Conservation (phyloP, 352 stramenopile species). For the Phytophthora macrochlamydospora region DNA sequence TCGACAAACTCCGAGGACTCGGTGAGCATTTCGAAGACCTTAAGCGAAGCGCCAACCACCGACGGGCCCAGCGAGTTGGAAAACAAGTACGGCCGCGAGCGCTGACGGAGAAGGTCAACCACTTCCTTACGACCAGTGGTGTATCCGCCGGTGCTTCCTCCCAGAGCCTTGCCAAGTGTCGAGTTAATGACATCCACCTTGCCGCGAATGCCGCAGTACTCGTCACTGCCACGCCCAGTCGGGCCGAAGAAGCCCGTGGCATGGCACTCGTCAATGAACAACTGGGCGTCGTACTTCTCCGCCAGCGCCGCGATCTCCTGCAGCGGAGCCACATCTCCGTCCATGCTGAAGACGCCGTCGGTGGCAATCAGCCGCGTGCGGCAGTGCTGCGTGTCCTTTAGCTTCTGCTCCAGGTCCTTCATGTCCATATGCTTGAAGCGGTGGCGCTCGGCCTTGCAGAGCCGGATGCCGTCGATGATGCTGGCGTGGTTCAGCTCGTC, state of each 20-base stretch:
- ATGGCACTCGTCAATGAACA: slow-evolving; percentile 96
- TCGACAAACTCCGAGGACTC: slow-evolving; percentile 86
- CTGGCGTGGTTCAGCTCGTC: slow-evolving; percentile 94
- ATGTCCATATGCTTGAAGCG: slow-evolving; percentile 96
- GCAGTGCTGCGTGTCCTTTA: slow-evolving; percentile 90
- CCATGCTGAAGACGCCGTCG: slow-evolving; percentile 96
- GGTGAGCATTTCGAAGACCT: slow-evolving; percentile 94
- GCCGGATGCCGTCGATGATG: slow-evolving; percentile 95
- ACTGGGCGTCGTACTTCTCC: slow-evolving; percentile 92
- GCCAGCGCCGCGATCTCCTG: slow-evolving; percentile 90
- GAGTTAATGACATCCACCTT: slow-evolving; percentile 95
- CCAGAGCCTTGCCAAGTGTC: slow-evolving; percentile 94
- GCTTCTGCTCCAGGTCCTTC: slow-evolving; percentile 88
- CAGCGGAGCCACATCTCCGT: slow-evolving; percentile 93
- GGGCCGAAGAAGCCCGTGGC: slow-evolving; percentile 93
- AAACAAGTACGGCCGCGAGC: slow-evolving; percentile 93
- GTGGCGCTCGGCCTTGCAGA: slow-evolving; percentile 93
- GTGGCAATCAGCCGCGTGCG: slow-evolving; percentile 92
- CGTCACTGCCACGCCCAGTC: slow-evolving; percentile 91
- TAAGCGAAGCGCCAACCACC: slow-evolving; percentile 93
- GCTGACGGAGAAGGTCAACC: slow-evolving; percentile 92
- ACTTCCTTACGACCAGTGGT: slow-evolving; percentile 90
- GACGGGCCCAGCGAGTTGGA: slow-evolving; percentile 93
- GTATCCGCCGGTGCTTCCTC: slow-evolving; percentile 93
- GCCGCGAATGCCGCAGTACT: slow-evolving; percentile 91